These are phyloP conservation scores for Emergomyces pasteurianus DNA, from an alignment of 2,329 filamentous ascomycete genomes.

Conservation along the genomic window DNA sequence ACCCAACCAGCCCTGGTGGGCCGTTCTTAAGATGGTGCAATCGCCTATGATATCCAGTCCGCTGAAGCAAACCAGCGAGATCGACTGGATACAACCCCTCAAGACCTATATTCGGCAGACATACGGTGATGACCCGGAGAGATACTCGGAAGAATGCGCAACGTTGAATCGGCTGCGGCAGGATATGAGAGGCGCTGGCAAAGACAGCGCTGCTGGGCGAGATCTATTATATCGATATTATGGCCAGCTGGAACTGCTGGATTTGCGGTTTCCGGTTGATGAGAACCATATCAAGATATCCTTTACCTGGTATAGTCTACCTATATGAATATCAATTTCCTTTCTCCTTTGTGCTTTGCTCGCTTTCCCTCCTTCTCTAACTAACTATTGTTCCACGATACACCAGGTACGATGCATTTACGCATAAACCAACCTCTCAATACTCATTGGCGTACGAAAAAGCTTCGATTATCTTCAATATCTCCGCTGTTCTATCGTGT, in stretches of 20 bases:
- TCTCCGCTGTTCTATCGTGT: constrained; percentile 89
- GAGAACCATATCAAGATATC: constrained; percentile 99
- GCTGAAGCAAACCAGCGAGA: constrained; percentile 88
- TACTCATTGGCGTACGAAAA: constrained; percentile 97
- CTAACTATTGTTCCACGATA: constrained; percentile 2
- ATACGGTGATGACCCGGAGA: constrained; percentile 92
- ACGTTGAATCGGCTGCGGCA: constrained; percentile 90
- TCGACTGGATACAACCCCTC: constrained; percentile 89
- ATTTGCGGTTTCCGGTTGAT: constrained; percentile 90
- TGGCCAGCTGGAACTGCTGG: constrained; percentile 86
- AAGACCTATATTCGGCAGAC: constrained; percentile 88
- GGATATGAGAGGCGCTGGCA: constrained; percentile 95
- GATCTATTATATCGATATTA: constrained; percentile 96
- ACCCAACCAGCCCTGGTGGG: constrained; percentile 3
- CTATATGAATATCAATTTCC: not conserved
- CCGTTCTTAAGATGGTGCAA: constrained; percentile 53
- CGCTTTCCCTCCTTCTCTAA: not conserved
- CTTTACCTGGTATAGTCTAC: constrained; percentile 70
- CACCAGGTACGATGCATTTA: constrained; percentile 94
- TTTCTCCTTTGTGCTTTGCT: not conserved
- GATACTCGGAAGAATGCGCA: constrained; percentile 88
- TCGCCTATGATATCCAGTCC: constrained; percentile 92
- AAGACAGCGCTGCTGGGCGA: constrained; percentile 85
- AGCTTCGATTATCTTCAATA: constrained; percentile 98
- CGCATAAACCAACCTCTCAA: constrained; percentile 91